Evolutionary conservation across 2,329 filamentous ascomycete species (phyloP), one percentile per base, ranked within the genome.

Genomic region (Furcasterigmium sp.): DNA sequence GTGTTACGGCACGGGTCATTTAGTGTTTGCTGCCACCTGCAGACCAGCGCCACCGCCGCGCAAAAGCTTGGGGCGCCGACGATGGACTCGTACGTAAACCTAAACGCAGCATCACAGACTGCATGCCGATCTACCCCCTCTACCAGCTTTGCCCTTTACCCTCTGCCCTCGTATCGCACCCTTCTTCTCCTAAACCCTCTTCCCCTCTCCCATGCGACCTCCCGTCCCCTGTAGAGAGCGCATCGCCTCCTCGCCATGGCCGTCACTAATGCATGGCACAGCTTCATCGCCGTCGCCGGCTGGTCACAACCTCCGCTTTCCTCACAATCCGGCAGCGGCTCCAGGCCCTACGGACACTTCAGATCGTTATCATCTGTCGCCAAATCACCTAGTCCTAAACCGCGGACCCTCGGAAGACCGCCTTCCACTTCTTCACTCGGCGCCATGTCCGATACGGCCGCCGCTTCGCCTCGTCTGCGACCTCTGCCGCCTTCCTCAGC

Each of bases 311-410:
- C 29, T 18, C 70, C 69, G 53, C 49, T 51, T 53, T 43, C 58
- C 49, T 51, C 59, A 61, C 42, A 62, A 56, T 39, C 57, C 15
- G 23, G 17, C 19, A 41, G 17, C 59, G 25, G 45, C 40, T 35
- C 59, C 60, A 46, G 58, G 38, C 63, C 68, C 38, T 60, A 73
- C 38, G 70, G 72, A 45, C 75, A 79, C 53, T 62, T 77, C 44
- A 67, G 75, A 48, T 75, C 75, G 34, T 63, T 77, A 13, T 78
- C 76, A 13, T 75, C 69, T 45, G 70, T 77, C 26, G 70, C 75
- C 26, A 65, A 51, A 26, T 45, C 60, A 28, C 56, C 60, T 19
- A 62, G 61, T 37, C 57, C 55, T n/a, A 61, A 67, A 19, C 63
- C 42, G 5, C 47, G 63, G 46, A 65, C 66, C 15, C 59, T 63